Evolutionary conservation across 2,329 filamentous ascomycete genomes (phyloP).

Genomic region (Proliferodiscus dingleyae): DNA sequence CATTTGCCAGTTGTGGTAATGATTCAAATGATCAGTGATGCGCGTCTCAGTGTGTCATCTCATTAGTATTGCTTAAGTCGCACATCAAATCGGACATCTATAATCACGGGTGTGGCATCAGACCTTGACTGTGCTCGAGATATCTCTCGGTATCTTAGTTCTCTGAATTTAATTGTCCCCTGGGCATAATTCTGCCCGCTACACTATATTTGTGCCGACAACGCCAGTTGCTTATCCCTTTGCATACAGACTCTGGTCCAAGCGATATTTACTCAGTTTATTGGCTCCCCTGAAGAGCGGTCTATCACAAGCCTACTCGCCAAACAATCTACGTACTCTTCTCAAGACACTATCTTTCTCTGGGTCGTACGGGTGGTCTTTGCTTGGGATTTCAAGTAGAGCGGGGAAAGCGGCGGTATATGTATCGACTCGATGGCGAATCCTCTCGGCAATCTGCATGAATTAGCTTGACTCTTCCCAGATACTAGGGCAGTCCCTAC

Average conservation of each 20-base stretch:
- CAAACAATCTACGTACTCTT: slow-evolving; percentile 70
- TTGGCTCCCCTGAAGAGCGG: too few relatives aligned
- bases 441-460: slow-evolving; percentile 80
- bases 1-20: too few relatives aligned
- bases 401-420: slow-evolving; percentile 96
- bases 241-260: not conserved
- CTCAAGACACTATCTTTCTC: slow-evolving; percentile 98
- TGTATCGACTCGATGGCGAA: slow-evolving; percentile 82
- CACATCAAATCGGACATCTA: too few relatives aligned
- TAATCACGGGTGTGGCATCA: too few relatives aligned
- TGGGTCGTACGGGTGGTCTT: slow-evolving; percentile 97
- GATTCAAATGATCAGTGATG: too few relatives aligned
- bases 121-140: too few relatives aligned
- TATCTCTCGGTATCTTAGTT: too few relatives aligned
- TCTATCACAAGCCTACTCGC: slow-evolving; percentile 49
- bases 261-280: too few relatives aligned
- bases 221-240: slow-evolving; percentile 3
- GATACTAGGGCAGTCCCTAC: slow-evolving; percentile 43
- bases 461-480: slow-evolving; percentile 1
- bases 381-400: slow-evolving; percentile 93
- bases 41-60: too few relatives aligned
- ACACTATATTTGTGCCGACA: slow-evolving; percentile 1
- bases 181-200: not conserved
- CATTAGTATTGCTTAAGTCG: too few relatives aligned
- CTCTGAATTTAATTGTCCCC: not conserved